These are phyloP conservation scores for Bathelium albidoporum DNA, from an alignment of 495 filamentous ascomycete genomes.

Conservation along the genomic window DNA sequence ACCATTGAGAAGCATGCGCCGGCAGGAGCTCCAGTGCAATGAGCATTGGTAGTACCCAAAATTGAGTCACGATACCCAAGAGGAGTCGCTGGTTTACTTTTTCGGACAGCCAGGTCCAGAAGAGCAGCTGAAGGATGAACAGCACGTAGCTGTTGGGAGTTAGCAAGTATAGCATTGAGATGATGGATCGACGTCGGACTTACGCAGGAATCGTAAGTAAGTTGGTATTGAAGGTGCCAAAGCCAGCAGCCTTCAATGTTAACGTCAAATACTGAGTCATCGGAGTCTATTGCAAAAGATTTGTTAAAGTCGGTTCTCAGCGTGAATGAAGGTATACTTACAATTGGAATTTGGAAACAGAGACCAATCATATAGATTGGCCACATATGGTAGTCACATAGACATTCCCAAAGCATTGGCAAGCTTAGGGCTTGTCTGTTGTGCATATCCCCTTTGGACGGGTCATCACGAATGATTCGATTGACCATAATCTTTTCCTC, in stretches of 20 bases:
- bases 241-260: slow-evolving; percentile 32
- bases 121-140: slow-evolving; percentile 36
- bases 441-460: slow-evolving; percentile 52
- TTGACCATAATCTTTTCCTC: slow-evolving; percentile 52
- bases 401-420: slow-evolving; percentile 40
- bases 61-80: slow-evolving; percentile 35
- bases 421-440: slow-evolving; percentile 44
- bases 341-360: slow-evolving; percentile 28
- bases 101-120: slow-evolving; percentile 35
- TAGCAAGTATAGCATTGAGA: not conserved
- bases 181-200: not conserved
- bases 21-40: slow-evolving; percentile 37
- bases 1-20: slow-evolving; percentile 19
- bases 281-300: slow-evolving; percentile 42
- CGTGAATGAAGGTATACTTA: slow-evolving; percentile 10
- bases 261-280: slow-evolving; percentile 35
- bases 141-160: not conserved
- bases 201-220: slow-evolving; percentile 26
- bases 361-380: slow-evolving; percentile 24
- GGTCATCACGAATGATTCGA: slow-evolving; percentile 51
- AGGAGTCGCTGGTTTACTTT: slow-evolving; percentile 37
- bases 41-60: slow-evolving; percentile 38
- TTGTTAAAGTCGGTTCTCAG: slow-evolving; percentile 47
- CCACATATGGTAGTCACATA: slow-evolving; percentile 35
- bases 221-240: slow-evolving; percentile 18